phyloP scores from a whole-genome alignment of 2,329 filamentous ascomycete genomes.

The Fusarium agapanthi region DNA sequence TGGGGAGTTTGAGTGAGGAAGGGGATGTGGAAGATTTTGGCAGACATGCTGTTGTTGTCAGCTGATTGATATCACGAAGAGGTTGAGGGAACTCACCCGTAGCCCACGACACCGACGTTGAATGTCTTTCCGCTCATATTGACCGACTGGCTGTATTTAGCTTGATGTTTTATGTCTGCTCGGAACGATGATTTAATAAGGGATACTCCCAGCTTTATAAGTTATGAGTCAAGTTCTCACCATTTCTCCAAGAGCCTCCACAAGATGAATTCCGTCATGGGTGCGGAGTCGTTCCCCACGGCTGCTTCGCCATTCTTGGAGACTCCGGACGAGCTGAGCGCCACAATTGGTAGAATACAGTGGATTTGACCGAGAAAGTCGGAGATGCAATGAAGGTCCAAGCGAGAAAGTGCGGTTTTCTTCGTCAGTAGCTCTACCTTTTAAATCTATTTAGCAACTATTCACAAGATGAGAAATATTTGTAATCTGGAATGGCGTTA shows the following conservation, averaged over 20 bases:
- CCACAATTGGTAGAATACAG: slow-evolving; percentile 24
- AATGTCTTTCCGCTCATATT: slow-evolving; percentile 51
- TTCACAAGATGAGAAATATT: background rate
- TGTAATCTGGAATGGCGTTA: background rate
- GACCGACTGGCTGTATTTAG: background rate
- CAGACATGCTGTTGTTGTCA: slow-evolving; percentile 59
- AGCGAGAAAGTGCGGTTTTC: slow-evolving; percentile 13
- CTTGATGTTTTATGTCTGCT: background rate
- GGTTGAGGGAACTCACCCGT: slow-evolving; percentile 53
- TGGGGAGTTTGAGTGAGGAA: slow-evolving; percentile 72
- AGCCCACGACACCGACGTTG: slow-evolving; percentile 62
- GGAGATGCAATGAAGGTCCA: slow-evolving; percentile 30
- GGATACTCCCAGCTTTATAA: slow-evolving; percentile 1
- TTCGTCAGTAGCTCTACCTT: slow-evolving; percentile 14
- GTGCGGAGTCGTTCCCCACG: slow-evolving; percentile 36
- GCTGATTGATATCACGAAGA: slow-evolving; percentile 8
- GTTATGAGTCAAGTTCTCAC: background rate
- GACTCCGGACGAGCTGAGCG: slow-evolving; percentile 15
- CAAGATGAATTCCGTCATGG: slow-evolving; percentile 36
- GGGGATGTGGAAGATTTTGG: slow-evolving; percentile 87
- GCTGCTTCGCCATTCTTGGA: slow-evolving; percentile 25
- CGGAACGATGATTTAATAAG: too few species aligned
- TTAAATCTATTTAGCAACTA: background rate
- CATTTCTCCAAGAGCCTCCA: slow-evolving; percentile 19
- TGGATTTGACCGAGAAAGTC: slow-evolving; percentile 39